phyloP scores from a whole-genome alignment of 768 basidiomycete species.

The Crassisporium funariophilum region DNA sequence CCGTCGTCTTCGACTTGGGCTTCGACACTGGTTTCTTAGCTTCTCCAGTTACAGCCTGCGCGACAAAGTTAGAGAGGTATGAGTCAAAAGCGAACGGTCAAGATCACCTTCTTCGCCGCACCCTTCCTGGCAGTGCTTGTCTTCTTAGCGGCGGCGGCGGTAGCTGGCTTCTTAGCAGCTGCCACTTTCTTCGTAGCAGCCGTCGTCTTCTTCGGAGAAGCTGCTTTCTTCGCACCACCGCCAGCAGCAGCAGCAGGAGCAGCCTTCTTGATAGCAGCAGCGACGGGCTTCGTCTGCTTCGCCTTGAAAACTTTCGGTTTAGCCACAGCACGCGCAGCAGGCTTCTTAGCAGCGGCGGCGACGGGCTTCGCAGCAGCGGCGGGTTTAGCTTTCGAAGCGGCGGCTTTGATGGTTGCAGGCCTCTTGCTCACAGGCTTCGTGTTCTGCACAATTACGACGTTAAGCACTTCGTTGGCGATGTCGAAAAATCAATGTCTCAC shows the following conservation, averaged over 20 bases:
- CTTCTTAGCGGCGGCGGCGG: constrained; percentile 25
- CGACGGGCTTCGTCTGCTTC: background rate
- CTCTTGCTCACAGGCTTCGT: constrained; percentile 49
- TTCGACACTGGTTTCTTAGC: constrained; percentile 38
- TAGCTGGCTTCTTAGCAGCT: constrained; percentile 33
- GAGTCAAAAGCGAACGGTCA: background rate
- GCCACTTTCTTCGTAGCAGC: constrained; percentile 17
- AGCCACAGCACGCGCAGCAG: constrained; percentile 7
- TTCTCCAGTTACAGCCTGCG: constrained; percentile 40
- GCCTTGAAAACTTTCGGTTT: background rate
- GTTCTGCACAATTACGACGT: constrained; percentile 31
- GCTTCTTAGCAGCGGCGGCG: constrained; percentile 24
- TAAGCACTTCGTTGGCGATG: constrained; percentile 6
- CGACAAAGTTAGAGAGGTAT: background rate
- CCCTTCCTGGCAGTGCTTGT: constrained; percentile 33
- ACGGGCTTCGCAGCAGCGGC: constrained; percentile 28
- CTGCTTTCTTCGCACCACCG: constrained; percentile 25
- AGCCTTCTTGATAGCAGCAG: constrained; percentile 14
- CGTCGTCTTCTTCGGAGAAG: constrained; percentile 21
- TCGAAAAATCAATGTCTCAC: constrained; percentile 25
- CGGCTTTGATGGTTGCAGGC: constrained; percentile 21
- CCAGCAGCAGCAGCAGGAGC: constrained; percentile 13
- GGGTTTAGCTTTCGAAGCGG: constrained; percentile 17
- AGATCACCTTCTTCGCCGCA: constrained; percentile 61
- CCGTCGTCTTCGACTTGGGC: constrained; percentile 27